Evolutionary conservation across 2,329 filamentous ascomycete genomes (phyloP).

Genomic region (Blumeria hordei): DNA sequence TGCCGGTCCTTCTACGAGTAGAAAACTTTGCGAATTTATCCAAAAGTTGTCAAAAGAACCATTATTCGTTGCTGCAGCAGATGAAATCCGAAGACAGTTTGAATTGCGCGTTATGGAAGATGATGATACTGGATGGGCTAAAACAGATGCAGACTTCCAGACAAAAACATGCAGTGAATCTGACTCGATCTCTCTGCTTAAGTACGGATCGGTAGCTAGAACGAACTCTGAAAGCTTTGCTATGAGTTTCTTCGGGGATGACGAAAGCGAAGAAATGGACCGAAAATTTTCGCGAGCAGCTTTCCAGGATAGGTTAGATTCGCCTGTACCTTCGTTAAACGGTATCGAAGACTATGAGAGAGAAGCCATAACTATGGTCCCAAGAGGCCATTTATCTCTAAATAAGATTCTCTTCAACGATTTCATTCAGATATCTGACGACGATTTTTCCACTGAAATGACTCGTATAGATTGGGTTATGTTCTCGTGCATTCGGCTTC

Average conservation of each 20-base stretch:
- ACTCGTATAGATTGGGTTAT: constrained; percentile 96
- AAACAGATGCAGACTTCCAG: constrained; percentile 37
- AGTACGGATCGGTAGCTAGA: constrained; percentile 5
- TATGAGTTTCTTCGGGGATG: constrained; percentile 7
- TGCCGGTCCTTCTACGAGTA: constrained; percentile 49
- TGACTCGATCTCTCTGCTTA: constrained; percentile 7
- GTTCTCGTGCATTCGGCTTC: constrained; percentile 83
- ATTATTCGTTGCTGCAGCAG: constrained; percentile 63
- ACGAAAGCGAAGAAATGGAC: constrained; percentile 7
- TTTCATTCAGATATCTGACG: constrained; percentile 68
- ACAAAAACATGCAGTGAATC: constrained; percentile 8
- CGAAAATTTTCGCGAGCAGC: constrained; percentile 9
- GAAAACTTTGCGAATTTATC: constrained; percentile 52
- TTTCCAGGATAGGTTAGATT: constrained; percentile 9
- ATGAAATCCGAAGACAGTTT: constrained; percentile 62
- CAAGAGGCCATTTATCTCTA: constrained; percentile 42
- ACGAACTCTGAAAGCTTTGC: constrained; percentile 6
- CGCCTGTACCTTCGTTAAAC: constrained; percentile 22
- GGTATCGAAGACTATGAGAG: constrained; percentile 59
- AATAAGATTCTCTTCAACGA: constrained; percentile 74
- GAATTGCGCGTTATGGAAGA: constrained; percentile 53
- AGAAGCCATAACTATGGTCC: constrained; percentile 48
- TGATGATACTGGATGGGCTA: constrained; percentile 86
- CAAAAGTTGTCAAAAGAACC: constrained; percentile 47
- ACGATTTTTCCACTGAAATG: constrained; percentile 71